Evolutionary conservation across 352 stramenopile species (phyloP).

Genomic region (Peronospora belbahrii): DNA sequence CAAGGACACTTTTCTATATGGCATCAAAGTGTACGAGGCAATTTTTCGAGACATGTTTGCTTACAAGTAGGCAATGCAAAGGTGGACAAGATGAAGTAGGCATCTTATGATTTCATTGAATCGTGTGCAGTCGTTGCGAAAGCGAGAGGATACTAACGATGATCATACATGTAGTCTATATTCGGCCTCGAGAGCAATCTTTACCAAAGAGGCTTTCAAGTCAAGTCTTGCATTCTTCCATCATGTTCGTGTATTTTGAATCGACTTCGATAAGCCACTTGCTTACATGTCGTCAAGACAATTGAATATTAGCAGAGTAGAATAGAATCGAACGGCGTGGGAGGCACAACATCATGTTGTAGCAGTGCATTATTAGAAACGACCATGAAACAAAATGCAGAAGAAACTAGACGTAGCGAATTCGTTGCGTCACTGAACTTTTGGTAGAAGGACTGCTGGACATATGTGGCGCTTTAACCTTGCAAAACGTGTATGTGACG

Average conservation of each 20-base stretch:
- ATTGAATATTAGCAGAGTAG: background rate
- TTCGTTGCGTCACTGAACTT: slow-evolving; percentile 3
- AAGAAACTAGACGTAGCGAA: slow-evolving; percentile 21
- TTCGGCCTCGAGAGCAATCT: background rate
- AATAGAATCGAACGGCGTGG: no score
- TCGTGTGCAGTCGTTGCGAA: background rate
- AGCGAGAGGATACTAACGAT: background rate
- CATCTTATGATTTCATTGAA: background rate
- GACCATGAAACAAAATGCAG: slow-evolving; percentile 20
- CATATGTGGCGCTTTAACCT: slow-evolving; percentile 6
- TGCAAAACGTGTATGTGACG: slow-evolving; percentile 7
- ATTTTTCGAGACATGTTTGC: slow-evolving; percentile 53
- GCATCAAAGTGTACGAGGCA: slow-evolving; percentile 83
- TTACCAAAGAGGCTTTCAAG: background rate
- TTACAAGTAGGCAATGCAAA: slow-evolving; percentile 11
- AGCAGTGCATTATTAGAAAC: slow-evolving; percentile 6
- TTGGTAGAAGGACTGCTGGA: no score
- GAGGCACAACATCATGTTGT: background rate
- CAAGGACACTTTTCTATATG: slow-evolving; percentile 88
- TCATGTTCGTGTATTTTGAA: background rate
- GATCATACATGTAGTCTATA: background rate
- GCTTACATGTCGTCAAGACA: background rate
- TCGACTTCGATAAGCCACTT: no score
- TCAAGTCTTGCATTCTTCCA: background rate
- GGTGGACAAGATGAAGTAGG: background rate